A percentile compares a stretch with the other conserved stretches of the same genome.
Evolutionary conservation across 768 basidiomycete genomes (phyloP).

Genomic region (Amanita phalloides): DNA sequence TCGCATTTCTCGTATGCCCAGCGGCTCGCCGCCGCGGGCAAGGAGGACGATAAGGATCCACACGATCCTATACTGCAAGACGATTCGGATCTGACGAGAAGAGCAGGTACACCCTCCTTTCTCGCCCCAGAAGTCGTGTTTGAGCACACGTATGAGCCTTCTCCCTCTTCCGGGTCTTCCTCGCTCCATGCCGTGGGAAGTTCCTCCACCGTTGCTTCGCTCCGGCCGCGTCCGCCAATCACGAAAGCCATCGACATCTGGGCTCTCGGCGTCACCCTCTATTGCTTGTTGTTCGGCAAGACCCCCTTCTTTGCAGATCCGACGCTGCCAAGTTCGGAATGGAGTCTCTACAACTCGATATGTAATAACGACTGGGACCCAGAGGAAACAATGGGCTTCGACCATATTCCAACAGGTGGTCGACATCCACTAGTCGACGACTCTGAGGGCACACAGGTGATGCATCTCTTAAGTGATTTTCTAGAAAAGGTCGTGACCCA

Average conservation of each 20-base stretch:
- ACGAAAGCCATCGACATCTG: conserved; percentile 96
- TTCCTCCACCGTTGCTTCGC: conserved; percentile 17
- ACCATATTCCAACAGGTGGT: conserved; percentile 55
- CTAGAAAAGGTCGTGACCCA: conserved; percentile 70
- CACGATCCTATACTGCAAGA: conserved; percentile 64
- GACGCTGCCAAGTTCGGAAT: conserved; percentile 36
- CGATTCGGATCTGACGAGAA: conserved; percentile 79
- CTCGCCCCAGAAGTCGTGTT: conserved; percentile 91
- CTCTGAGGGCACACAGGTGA: conserved; percentile 49
- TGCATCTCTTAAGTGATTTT: conserved; percentile 63
- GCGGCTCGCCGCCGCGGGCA: conserved; percentile 55
- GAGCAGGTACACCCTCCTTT: conserved; percentile 93
- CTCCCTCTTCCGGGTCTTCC: conserved; percentile 4
- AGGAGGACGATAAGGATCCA: conserved; percentile 26
- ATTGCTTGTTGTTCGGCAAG: conserved; percentile 84
- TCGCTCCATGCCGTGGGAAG: conserved; percentile 12
- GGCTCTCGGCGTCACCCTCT: conserved; percentile 94
- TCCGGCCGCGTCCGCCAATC: conserved; percentile 40
- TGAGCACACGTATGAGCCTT: conserved; percentile 36
- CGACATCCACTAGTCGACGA: conserved; percentile 31
- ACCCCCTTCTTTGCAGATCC: conserved; percentile 53
- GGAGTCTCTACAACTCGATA: conserved; percentile 69
- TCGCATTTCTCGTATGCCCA: conserved; percentile 93
- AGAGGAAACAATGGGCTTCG: conserved; percentile 60
- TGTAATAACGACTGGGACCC: conserved; percentile 67